Evolutionary conservation across 768 basidiomycete species (phyloP).

Genomic region (Piloderma croceum): DNA sequence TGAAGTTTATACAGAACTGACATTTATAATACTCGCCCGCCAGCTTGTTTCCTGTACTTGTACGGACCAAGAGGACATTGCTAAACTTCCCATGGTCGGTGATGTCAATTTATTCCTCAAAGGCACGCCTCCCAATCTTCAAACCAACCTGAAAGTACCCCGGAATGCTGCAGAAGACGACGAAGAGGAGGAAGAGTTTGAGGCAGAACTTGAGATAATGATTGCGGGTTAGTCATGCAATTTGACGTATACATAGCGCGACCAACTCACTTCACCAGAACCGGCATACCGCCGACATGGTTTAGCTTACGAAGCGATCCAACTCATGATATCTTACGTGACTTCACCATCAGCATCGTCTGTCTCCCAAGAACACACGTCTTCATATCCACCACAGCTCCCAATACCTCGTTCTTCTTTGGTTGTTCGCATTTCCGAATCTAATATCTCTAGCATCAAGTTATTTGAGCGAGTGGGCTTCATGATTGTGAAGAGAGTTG

Average conservation of each 20-base stretch:
- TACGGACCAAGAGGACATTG: no score
- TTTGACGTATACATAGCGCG: background rate
- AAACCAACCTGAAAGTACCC: background rate
- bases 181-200: slow-evolving; percentile 38
- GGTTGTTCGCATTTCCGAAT: slow-evolving; percentile 64
- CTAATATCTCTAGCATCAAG: slow-evolving; percentile 62
- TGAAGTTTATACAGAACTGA: no score
- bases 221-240: slow-evolving; percentile 58
- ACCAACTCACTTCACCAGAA: slow-evolving; percentile 36
- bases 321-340: slow-evolving; percentile 63
- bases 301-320: slow-evolving; percentile 55
- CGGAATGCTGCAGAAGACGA: slow-evolving; percentile 16
- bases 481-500: no score
- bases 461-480: slow-evolving; percentile 81
- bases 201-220: slow-evolving; percentile 90
- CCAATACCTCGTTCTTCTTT: slow-evolving; percentile 43
- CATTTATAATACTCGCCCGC: no score
- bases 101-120: slow-evolving; percentile 91
- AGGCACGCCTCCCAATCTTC: slow-evolving; percentile 29
- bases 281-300: slow-evolving; percentile 64
- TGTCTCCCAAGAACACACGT: slow-evolving; percentile 16
- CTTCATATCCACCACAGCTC: slow-evolving; percentile 33
- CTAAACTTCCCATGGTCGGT: no score
- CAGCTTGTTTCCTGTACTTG: no score
- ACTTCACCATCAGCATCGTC: slow-evolving; percentile 36